Base-by-base conservation (phyloP, 495 filamentous ascomycete species). In the Penicillium argentinense region DNA sequence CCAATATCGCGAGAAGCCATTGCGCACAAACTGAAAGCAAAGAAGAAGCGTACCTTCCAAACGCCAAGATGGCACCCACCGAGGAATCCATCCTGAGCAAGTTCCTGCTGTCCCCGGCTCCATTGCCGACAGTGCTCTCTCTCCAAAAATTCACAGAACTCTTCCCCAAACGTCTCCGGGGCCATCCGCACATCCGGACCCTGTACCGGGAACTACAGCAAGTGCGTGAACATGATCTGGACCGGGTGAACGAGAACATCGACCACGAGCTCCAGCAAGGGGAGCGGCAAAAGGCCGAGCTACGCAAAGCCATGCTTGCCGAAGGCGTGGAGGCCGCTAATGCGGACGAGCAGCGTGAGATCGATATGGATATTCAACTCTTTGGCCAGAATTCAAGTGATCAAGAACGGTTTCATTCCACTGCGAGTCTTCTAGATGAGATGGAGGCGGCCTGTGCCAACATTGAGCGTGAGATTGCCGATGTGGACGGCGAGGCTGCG, bases 191-290 rank as follows among this genome's bases (percentile, higher is more conserved):
- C 47, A 78, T 95, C 46, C 78, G 79, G 45, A 71, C 74, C 3
- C 71, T 96, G n/a, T 96, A 93, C 56, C 79, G 85, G 9, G 87
- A 92, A 64, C 72, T 95, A 9, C 85, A 91, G 54, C 75, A 81
- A 36, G 77, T 85, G 47, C 79, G 89, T 13, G 80, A 84, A 45
- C 76, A 82, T 32, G 72, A 87, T 29, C 79, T 86, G 49, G 84
- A 90, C 52, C 65, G 69, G 9, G 82, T 95, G 17, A 75, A 81
- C 41, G 74, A 72, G 28, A 85, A 84, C 44, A 88, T 96, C 53
- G 76, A 79, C 27, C 62, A 67, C 5, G 86, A 96, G 65, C 71
- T 81, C 17, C 78, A 76, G 53, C 69, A 76, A 39, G 85, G 86
- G 25, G 78, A 82, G 51, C 73, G 64, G 13, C 80, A 88, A 51